A percentile compares a stretch with the other conserved stretches of the same genome.
Conservation (phyloP, 257 asterid species). For the Salvia rosmarinus region DNA sequence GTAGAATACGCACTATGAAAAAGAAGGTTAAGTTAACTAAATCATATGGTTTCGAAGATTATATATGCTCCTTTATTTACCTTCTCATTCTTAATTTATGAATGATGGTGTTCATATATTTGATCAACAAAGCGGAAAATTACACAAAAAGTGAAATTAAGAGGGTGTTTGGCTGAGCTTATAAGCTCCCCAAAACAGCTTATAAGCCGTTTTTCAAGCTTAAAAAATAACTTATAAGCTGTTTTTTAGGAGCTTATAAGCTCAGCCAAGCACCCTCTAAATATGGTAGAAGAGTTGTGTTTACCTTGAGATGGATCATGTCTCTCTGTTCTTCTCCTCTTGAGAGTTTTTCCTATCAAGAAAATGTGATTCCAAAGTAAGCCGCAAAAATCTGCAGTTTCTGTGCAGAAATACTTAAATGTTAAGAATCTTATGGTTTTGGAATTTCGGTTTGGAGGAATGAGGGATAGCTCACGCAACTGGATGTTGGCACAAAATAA, state of each 20-base stretch:
- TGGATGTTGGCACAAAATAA: constrained; percentile 15
- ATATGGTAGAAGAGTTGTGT: not conserved
- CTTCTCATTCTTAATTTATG: not conserved
- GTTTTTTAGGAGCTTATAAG: too few species aligned
- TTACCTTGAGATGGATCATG: constrained; percentile 31
- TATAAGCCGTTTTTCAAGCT: too few species aligned
- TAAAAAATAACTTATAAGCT: too few species aligned
- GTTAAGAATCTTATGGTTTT: not conserved
- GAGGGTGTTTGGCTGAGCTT: too few species aligned
- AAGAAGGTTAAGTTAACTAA: too few species aligned
- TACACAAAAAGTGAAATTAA: not conserved
- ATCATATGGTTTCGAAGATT: too few species aligned
- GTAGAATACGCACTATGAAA: too few species aligned
- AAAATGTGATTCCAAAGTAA: constrained; percentile 5
- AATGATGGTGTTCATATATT: not conserved
- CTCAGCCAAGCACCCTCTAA: too few species aligned
- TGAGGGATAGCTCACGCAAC: constrained; percentile 12
- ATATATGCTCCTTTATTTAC: not conserved
- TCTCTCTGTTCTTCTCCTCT: not conserved
- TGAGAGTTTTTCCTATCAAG: constrained; percentile 3
- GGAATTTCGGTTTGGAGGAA: not conserved
- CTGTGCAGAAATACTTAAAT: not conserved
- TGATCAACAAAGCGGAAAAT: not conserved
- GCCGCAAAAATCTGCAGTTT: not conserved
- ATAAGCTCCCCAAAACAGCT: too few species aligned